Conservation (phyloP, 1,284 basidiomycete species). For the Ustilago crameri region DNA sequence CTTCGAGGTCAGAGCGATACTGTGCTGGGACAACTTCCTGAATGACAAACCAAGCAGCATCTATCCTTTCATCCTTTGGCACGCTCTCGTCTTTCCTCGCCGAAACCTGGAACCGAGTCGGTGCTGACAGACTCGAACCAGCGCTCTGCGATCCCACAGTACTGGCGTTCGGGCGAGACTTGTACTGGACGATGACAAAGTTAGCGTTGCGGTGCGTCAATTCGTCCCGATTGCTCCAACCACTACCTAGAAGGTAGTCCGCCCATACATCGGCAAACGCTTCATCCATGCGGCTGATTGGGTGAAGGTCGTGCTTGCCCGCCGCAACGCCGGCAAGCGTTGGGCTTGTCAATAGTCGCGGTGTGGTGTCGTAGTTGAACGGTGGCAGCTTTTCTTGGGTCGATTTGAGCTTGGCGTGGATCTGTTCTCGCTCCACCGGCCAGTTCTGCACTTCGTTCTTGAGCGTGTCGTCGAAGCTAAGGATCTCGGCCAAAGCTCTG, state of each 20-base stretch:
- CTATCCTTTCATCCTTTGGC: constrained; percentile 46
- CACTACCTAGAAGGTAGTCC: constrained; percentile 63
- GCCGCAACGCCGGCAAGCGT: constrained; percentile 20
- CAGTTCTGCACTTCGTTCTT: constrained; percentile 57
- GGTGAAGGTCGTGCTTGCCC: constrained; percentile 29
- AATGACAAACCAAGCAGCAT: constrained; percentile 65
- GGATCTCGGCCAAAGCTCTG: constrained; percentile 42
- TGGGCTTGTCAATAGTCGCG: constrained; percentile 49
- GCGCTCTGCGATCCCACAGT: constrained; percentile 46
- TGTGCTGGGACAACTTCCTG: constrained; percentile 63
- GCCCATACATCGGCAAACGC: constrained; percentile 65
- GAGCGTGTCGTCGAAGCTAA: constrained; percentile 62
- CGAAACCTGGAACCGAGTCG: constrained; percentile 29
- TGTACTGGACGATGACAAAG: constrained; percentile 66
- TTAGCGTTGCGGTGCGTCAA: constrained; percentile 64
- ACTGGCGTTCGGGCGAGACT: constrained; percentile 44
- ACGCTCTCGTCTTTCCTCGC: constrained; percentile 25
- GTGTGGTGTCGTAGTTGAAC: constrained; percentile 61
- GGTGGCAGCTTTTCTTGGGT: constrained; percentile 46
- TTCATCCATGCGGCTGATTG: constrained; percentile 61
- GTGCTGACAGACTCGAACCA: constrained; percentile 26
- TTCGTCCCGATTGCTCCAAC: constrained; percentile 67
- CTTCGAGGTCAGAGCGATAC: constrained; percentile 61
- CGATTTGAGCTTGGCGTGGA: constrained; percentile 47
- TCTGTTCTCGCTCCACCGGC: constrained; percentile 48